phyloP scores from a whole-genome alignment of 345 rosid genomes.

The Melastoma malabathricum region DNA sequence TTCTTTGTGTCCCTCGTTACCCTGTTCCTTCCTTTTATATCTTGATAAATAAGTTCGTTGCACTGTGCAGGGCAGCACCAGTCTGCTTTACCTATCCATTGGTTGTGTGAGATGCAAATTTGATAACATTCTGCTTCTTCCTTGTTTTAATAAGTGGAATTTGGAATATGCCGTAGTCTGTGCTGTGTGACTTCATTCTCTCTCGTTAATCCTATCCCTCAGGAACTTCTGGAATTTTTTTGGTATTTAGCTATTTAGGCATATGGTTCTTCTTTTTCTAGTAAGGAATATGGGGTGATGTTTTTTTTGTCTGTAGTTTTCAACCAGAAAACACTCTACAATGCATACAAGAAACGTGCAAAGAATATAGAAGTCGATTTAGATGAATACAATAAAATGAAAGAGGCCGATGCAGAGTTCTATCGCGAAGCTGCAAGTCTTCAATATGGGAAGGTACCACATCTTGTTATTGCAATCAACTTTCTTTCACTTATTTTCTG shows the following conservation, averaged over 20 bases:
- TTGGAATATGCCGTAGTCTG: no score
- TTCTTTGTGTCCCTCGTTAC: no score
- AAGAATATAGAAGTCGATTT: slow-evolving; percentile 59
- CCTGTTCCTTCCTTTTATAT: no score
- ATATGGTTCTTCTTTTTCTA: background rate
- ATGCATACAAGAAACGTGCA: slow-evolving; percentile 80
- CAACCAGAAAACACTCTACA: slow-evolving; percentile 78
- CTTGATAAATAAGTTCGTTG: no score
- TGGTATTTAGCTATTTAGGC: background rate
- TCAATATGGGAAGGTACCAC: slow-evolving; percentile 71
- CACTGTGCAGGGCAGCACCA: no score
- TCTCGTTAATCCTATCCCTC: no score
- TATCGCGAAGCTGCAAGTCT: slow-evolving; percentile 92
- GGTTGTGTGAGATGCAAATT: no score
- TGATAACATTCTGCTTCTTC: no score
- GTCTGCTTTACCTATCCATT: no score
- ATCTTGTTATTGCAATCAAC: background rate
- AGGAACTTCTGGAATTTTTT: background rate
- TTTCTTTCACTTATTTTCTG: background rate
- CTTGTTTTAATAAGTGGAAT: no score
- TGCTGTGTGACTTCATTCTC: no score
- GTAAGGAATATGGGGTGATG: background rate
- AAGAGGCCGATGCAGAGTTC: slow-evolving; percentile 97
- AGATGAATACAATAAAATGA: slow-evolving; percentile 85
- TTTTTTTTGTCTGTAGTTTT: slow-evolving; percentile 36